Percentiles rank a stretch among this genome's conserved stretches.
phyloP scores from a whole-genome alignment of 1,284 basidiomycete species.

The Cutaneotrichosporon spelunceum region DNA sequence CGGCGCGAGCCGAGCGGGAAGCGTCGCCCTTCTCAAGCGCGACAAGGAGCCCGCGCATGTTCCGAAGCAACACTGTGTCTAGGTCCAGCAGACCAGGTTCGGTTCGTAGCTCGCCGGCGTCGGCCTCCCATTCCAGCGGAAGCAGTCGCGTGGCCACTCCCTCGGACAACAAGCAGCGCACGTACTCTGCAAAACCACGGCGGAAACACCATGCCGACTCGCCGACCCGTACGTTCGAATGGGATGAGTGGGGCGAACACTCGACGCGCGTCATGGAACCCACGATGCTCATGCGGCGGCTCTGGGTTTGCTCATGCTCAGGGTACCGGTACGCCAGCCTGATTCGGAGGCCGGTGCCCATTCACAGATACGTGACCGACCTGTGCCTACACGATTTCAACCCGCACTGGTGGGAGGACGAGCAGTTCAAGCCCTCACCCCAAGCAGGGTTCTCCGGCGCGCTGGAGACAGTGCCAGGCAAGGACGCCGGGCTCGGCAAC shows the following conservation, averaged over 20 bases:
- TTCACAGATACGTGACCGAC: neutral
- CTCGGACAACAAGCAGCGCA: constrained; percentile 7
- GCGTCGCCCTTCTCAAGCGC: constrained; percentile 15
- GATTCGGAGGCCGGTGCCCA: constrained; percentile 6
- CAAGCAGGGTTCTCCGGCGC: neutral
- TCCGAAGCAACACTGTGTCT: neutral
- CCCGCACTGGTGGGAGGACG: constrained; percentile 27
- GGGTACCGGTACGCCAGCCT: constrained; percentile 46
- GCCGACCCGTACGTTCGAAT: constrained; percentile 18
- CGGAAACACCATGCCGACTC: constrained; percentile 2
- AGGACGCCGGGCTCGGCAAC: neutral
- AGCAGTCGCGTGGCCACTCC: neutral
- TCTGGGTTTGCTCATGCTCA: constrained; percentile 50
- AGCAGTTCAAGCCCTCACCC: neutral
- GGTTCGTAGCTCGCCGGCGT: neutral
- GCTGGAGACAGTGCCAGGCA: neutral
- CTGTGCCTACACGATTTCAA: constrained; percentile 41
- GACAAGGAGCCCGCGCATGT: neutral
- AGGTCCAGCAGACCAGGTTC: neutral
- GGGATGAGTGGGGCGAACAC: constrained; percentile 45
- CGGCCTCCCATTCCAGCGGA: neutral
- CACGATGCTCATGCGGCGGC: constrained; percentile 26
- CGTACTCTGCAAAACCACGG: constrained; percentile 1
- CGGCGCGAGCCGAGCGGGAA: neutral
- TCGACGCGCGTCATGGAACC: constrained; percentile 35